Percentiles rank a stretch among this genome's conserved stretches.
These are phyloP conservation scores for Piloderma croceum DNA, from an alignment of 768 basidiomycete genomes.

Conservation along the genomic window DNA sequence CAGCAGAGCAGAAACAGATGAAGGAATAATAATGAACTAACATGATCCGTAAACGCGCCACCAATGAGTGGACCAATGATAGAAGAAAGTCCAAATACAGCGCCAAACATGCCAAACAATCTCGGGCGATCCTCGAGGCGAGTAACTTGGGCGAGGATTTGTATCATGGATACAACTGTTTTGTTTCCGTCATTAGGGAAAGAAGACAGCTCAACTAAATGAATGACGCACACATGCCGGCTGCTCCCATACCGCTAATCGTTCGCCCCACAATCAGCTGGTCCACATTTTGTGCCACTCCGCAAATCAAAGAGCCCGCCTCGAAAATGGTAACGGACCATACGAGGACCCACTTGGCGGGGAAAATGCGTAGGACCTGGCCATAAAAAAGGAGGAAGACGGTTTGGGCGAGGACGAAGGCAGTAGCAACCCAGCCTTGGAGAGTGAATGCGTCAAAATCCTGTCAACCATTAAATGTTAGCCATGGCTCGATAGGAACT, in stretches of 20 bases:
- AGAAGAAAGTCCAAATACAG: slow-evolving; percentile 19
- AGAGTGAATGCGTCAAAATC: slow-evolving; percentile 3
- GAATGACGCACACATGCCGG: slow-evolving; percentile 20
- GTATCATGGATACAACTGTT: slow-evolving; percentile 2
- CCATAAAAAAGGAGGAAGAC: slow-evolving; percentile 25
- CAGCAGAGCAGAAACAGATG: neutral
- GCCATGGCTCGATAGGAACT: slow-evolving; percentile 22
- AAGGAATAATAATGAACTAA: slow-evolving; percentile 7
- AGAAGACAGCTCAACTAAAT: neutral
- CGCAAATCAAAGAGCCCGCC: slow-evolving; percentile 40
- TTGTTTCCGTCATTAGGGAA: neutral
- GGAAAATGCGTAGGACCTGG: slow-evolving; percentile 23
- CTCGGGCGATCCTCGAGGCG: slow-evolving; percentile 25
- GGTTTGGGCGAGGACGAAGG: slow-evolving; percentile 21
- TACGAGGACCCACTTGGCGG: slow-evolving; percentile 29
- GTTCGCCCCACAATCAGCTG: slow-evolving; percentile 39
- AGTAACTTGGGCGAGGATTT: slow-evolving; percentile 22
- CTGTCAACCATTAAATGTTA: slow-evolving; percentile 6
- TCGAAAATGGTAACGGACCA: too few relatives aligned
- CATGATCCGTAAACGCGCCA: slow-evolving; percentile 29
- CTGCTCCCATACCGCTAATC: slow-evolving; percentile 39
- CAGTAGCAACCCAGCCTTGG: slow-evolving; percentile 9
- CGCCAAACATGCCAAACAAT: slow-evolving; percentile 38
- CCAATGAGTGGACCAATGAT: slow-evolving; percentile 30
- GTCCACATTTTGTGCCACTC: slow-evolving; percentile 24